phyloP scores from a whole-genome alignment of 148 eudicot species.

The Nepenthes mirabilis region DNA sequence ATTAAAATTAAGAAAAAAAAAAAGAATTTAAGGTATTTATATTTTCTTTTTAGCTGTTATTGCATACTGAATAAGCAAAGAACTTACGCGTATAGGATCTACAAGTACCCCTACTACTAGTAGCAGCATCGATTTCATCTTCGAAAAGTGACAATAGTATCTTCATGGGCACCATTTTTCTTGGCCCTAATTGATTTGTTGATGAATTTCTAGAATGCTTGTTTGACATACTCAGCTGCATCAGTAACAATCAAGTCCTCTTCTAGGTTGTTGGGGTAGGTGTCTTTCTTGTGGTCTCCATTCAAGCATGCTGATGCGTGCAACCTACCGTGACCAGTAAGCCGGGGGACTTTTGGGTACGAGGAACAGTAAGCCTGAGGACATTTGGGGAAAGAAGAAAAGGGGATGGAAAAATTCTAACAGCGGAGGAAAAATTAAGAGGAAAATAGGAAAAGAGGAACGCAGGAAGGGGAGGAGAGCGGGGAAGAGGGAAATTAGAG shows the following conservation, averaged over 20 bases:
- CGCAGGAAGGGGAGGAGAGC: too few relatives aligned
- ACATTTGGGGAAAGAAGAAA: too few relatives aligned
- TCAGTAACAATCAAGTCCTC: constrained; percentile 29
- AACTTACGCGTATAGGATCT: constrained; percentile 21
- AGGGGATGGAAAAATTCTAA: too few relatives aligned
- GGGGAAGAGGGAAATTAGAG: too few relatives aligned
- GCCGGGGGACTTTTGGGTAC: too few relatives aligned
- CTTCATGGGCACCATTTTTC: constrained; percentile 29
- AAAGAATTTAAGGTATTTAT: not conserved
- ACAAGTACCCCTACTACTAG: not conserved
- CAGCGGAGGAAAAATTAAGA: too few relatives aligned
- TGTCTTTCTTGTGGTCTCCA: constrained; percentile 31
- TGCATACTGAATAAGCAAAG: constrained; percentile 18
- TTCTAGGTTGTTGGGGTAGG: constrained; percentile 23
- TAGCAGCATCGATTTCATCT: not conserved
- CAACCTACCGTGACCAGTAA: too few relatives aligned
- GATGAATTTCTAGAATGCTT: constrained; percentile 22
- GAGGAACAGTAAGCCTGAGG: too few relatives aligned
- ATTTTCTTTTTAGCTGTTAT: not conserved
- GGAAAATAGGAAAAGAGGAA: too few relatives aligned
- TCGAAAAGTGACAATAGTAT: constrained; percentile 18
- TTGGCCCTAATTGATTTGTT: constrained; percentile 26
- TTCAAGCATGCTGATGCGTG: constrained; percentile 8
- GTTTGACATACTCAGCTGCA: constrained; percentile 25
- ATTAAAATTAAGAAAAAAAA: too few relatives aligned